These are phyloP conservation scores for Aspergillus versicolor DNA, from an alignment of 2,329 filamentous ascomycete species.

Conservation along the genomic window DNA sequence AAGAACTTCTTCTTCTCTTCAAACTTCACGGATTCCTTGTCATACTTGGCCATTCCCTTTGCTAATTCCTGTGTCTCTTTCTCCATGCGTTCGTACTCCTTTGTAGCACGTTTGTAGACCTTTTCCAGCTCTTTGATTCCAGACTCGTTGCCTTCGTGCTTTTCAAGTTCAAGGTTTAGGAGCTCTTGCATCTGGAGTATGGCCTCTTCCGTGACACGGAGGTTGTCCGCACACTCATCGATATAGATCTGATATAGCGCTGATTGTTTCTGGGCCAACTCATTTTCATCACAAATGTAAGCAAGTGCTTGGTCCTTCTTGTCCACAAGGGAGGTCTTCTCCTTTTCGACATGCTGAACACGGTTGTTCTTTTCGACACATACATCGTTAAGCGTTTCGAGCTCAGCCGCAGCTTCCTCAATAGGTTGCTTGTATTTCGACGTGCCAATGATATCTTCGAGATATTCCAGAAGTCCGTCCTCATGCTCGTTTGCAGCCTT, in stretches of 20 bases:
- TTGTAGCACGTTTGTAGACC: conserved; percentile 75
- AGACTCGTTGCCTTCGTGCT: conserved; percentile 85
- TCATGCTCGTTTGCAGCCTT: conserved; percentile 95
- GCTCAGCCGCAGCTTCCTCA: conserved; percentile 85
- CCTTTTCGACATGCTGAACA: conserved; percentile 97
- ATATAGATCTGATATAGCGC: conserved; percentile 91
- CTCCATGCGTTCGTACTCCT: conserved; percentile 78
- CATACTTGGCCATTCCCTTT: conserved; percentile 88
- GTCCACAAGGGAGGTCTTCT: conserved; percentile 87
- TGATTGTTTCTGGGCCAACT: conserved; percentile 83
- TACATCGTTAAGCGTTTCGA: conserved; percentile 89
- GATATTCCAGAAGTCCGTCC: conserved; percentile 90
- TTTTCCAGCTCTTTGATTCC: conserved; percentile 88
- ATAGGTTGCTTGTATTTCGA: conserved; percentile 98
- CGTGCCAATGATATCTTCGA: conserved; percentile 98
- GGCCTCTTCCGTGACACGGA: conserved; percentile 83
- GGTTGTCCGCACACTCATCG: conserved; percentile 82
- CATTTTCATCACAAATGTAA: conserved; percentile 89
- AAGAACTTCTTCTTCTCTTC: conserved; percentile 98
- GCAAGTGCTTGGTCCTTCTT: conserved; percentile 94
- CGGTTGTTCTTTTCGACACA: conserved; percentile 93
- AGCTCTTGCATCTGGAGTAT: conserved; percentile 87
- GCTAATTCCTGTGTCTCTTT: conserved; percentile 75
- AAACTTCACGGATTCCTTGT: conserved; percentile 95
- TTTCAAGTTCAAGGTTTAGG: conserved; percentile 83